These are phyloP conservation scores for Daldinia bambusicola DNA, from an alignment of 495 filamentous ascomycete species.

Conservation along the genomic window DNA sequence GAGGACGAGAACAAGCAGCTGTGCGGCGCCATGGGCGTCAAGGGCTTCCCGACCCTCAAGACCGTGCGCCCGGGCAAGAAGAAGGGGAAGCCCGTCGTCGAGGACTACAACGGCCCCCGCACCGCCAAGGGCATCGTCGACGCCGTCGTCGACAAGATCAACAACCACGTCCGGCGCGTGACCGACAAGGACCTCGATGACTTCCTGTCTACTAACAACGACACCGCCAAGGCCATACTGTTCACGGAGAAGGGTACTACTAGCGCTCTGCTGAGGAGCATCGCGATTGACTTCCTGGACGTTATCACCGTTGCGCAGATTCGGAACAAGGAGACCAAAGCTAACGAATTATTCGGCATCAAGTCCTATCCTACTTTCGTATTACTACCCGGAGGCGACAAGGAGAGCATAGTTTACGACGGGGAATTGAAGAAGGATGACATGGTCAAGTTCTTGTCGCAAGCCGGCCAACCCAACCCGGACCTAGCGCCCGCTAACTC, in stretches of 20 bases:
- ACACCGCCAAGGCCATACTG: conserved; percentile 84
- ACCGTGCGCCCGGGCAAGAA: conserved; percentile 84
- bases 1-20: conserved; percentile 92
- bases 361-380: conserved; percentile 82
- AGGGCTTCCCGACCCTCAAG: conserved; percentile 97
- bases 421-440: conserved; percentile 88
- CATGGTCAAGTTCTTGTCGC: conserved; percentile 84
- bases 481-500: conserved; percentile 69
- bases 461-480: conserved; percentile 77
- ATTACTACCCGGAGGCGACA: conserved; percentile 77
- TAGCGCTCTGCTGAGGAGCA: conserved; percentile 79
- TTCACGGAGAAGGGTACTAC: conserved; percentile 96
- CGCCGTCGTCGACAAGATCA: conserved; percentile 84
- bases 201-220: conserved; percentile 78
- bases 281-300: conserved; percentile 93
- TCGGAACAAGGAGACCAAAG: conserved; percentile 79
- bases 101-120: conserved; percentile 90
- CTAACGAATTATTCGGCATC: conserved; percentile 79
- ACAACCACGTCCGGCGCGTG: conserved; percentile 86
- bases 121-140: conserved; percentile 88
- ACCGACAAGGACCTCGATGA: conserved; percentile 81
- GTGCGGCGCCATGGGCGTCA: conserved; percentile 87
- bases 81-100: conserved; percentile 79
- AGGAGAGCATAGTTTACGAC: conserved; percentile 76
- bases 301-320: conserved; percentile 85